These are phyloP conservation scores for Leccinum ponderosum DNA, from an alignment of 1,284 basidiomycete species.

Conservation along the genomic window DNA sequence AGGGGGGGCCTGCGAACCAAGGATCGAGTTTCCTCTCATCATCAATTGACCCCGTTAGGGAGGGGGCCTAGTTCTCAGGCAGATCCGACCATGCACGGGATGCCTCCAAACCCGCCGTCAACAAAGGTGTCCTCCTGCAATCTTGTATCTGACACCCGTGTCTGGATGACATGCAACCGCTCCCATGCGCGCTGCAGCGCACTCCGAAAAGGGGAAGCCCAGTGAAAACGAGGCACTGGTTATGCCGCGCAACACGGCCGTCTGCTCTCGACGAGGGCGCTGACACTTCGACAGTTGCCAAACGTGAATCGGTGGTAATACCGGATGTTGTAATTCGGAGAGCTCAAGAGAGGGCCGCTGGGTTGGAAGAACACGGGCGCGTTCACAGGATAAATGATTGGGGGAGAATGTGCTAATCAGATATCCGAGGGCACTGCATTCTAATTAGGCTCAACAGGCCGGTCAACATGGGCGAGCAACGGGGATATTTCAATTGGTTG, in stretches of 20 bases:
- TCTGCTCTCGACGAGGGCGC: conserved; percentile 8
- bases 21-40: conserved; percentile 17
- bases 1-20: conserved; percentile 15
- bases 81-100: conserved; percentile 27
- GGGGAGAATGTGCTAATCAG: conserved; percentile 30
- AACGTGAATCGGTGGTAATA: conserved; percentile 11
- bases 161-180: conserved; percentile 19
- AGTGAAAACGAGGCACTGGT: conserved; percentile 1
- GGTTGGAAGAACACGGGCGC: conserved; percentile 23
- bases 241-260: conserved; percentile 1
- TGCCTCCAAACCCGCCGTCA: conserved; percentile 16
- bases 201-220: conserved; percentile 10
- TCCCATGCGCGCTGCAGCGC: conserved; percentile 8
- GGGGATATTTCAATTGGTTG: conserved; percentile 22
- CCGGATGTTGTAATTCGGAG: conserved; percentile 2
- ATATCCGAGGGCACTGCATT: conserved; percentile 40
- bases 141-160: conserved; percentile 18
- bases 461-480: conserved; percentile 9
- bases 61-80: conserved; percentile 27
- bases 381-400: conserved; percentile 31
- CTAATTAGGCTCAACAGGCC: conserved; percentile 38
- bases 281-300: neutral
- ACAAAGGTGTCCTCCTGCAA: conserved; percentile 12
- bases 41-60: conserved; percentile 19
- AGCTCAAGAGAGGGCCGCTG: conserved; percentile 29